A percentile compares a stretch with the other conserved stretches of the same genome.
Evolutionary conservation across 1,284 basidiomycete species (phyloP).

Genomic region (Microbotryum violaceum): DNA sequence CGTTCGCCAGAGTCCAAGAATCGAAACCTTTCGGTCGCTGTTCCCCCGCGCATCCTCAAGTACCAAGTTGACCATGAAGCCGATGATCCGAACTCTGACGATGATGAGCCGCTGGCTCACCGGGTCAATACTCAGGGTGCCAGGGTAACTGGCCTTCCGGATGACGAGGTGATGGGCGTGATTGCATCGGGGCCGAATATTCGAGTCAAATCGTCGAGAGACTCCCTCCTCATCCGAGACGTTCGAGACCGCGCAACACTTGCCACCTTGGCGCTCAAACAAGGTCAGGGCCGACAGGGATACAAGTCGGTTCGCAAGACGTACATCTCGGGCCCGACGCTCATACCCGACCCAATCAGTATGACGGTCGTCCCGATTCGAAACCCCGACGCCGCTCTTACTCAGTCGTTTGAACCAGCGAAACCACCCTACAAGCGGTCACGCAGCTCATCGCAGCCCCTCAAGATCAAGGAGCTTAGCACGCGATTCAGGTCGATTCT

Average conservation of each 20-base stretch:
- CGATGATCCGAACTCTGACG: background rate
- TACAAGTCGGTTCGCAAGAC: background rate
- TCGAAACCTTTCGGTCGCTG: no score
- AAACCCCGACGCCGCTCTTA: background rate
- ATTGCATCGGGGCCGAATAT: background rate
- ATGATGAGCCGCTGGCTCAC: background rate
- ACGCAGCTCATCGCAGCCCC: no score
- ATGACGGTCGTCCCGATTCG: conserved; percentile 3
- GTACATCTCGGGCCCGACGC: background rate
- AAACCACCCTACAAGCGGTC: background rate
- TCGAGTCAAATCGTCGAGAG: background rate
- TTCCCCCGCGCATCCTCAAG: no score
- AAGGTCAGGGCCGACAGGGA: background rate
- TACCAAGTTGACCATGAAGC: no score
- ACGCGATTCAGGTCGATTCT: conserved; percentile 1
- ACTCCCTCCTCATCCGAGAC: conserved; percentile 1
- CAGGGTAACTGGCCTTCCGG: background rate
- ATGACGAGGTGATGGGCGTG: background rate
- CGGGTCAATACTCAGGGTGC: background rate
- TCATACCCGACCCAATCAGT: background rate
- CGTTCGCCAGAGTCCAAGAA: no score
- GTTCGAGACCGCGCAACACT: conserved; percentile 1
- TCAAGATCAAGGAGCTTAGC: background rate
- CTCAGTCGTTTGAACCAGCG: background rate
- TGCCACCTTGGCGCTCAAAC: conserved; percentile 4